Base-by-base conservation (phyloP, 1,284 basidiomycete genomes). In the Butyriboletus appendiculatus region DNA sequence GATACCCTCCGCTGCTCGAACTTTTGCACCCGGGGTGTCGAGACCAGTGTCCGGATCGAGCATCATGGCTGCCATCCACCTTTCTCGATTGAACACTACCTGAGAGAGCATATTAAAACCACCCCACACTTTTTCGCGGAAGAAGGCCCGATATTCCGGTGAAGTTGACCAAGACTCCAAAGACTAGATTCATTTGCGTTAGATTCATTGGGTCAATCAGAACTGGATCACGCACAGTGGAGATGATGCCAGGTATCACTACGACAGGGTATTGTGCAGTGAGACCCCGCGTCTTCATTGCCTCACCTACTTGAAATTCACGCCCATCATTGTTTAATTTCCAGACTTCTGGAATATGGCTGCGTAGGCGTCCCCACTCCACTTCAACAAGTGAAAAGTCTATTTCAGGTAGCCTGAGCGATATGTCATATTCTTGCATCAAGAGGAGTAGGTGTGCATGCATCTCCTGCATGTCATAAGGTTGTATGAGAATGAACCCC, bases 1-100 rank as follows among this genome's bases (percentile, higher is more conserved):
- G n/a, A 93, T 83, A 1, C 91, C 96, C 71, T 98, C 93, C 0
- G 93, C 94, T 10, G 96, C 93, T 34, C 96, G 81, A 43, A 98
- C 86, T 70, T 94, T 96, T 56, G 87, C 86, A n/a, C 86, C 91
- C 0, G 86, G 82, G 0, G 94, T 93, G 67, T 99, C 96, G 6
- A 99, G 79, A 0, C 96, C 97, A 0, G 96, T 97, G 35, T 87
- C 76, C 0, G 92, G 88, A 71, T 99, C 96, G 10, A 99, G 82
- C 76, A 91, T 87, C 73, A 99, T 85, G 0, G 95, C 88, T 28
- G 86, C 73, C 60, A 98, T 89, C 97, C 97, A 99, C 57, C 78
- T 80, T 44, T 90, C 88, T 59, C 87, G 87, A 65, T 94, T 92
- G 64, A 94, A 90, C 1, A 90, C 85, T 30, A 93, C 90, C 60